Conservation (phyloP, 495 filamentous ascomycete species). For the Hypoxylon perforatum region DNA sequence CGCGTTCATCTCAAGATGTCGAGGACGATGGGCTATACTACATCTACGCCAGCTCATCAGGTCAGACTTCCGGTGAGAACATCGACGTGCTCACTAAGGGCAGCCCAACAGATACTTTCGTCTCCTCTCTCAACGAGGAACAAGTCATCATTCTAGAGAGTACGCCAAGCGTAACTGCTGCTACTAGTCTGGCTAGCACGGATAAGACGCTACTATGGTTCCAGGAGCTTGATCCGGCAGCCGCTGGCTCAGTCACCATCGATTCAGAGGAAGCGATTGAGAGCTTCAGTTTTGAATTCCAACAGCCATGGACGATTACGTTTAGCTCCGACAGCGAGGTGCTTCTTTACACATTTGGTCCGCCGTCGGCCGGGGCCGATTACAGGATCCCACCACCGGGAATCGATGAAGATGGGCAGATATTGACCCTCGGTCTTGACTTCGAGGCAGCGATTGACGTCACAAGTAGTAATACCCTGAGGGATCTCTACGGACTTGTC, state of each 20-base stretch:
- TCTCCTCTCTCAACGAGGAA: conserved; percentile 1
- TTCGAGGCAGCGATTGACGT: neutral
- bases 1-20: conserved; percentile 1
- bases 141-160: neutral
- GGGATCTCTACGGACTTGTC: conserved; percentile 2
- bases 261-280: conserved; percentile 12
- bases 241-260: conserved; percentile 1
- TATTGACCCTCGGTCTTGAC: conserved; percentile 2
- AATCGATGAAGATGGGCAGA: neutral
- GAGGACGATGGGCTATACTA: conserved; percentile 1
- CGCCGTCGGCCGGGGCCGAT: neutral
- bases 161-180: neutral
- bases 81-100: neutral
- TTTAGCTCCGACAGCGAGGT: conserved; percentile 24
- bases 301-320: conserved; percentile 14
- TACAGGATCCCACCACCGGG: conserved; percentile 3
- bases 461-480: conserved; percentile 1
- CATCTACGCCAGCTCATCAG: conserved; percentile 1
- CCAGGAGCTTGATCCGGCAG: conserved; percentile 1
- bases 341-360: conserved; percentile 22
- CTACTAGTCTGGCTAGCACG: neutral
- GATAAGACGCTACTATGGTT: conserved; percentile 1
- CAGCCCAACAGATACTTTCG: neutral
- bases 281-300: conserved; percentile 12
- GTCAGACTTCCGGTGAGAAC: neutral